phyloP scores from a whole-genome alignment of 139 green algal genomes.

The Chlamydomonas schloesseri region DNA sequence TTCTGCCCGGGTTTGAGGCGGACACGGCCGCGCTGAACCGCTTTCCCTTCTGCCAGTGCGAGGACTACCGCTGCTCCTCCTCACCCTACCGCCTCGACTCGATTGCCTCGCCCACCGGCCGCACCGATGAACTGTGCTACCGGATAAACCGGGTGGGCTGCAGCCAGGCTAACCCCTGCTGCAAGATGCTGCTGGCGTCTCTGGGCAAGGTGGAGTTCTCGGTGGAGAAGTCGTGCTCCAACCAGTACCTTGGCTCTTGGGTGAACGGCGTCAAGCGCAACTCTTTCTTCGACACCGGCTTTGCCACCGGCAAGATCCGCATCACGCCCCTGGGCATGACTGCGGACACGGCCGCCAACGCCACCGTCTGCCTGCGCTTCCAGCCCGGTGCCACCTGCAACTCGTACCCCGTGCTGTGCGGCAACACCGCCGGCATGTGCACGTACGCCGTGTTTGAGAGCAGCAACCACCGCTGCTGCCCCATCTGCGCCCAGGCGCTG shows the following conservation, averaged over 20 bases:
- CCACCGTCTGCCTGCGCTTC: constrained; percentile 6
- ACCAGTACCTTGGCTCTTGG: not conserved
- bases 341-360: not conserved
- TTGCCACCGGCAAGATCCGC: constrained; percentile 28
- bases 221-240: constrained; percentile 10
- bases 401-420: not conserved
- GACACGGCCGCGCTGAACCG: constrained; percentile 2
- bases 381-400: not conserved
- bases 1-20: not conserved
- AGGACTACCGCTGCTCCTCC: constrained; percentile 39
- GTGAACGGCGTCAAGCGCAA: not conserved
- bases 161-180: constrained; percentile 45
- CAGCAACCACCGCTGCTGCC: constrained; percentile 43
- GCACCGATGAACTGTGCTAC: constrained; percentile 22
- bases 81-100: constrained; percentile 14
- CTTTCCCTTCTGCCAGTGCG: constrained; percentile 48
- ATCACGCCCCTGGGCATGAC: constrained; percentile 35
- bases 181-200: constrained; percentile 21
- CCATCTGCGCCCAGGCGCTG: constrained; percentile 26
- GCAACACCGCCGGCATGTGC: not conserved
- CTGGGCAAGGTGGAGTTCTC: constrained; percentile 39
- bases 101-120: not conserved
- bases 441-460: constrained; percentile 45
- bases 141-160: constrained; percentile 42
- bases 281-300: constrained; percentile 19